Evolutionary conservation across 108 stramenopile species (phyloP).

Genomic region (Hondaea fermentalgiana): DNA sequence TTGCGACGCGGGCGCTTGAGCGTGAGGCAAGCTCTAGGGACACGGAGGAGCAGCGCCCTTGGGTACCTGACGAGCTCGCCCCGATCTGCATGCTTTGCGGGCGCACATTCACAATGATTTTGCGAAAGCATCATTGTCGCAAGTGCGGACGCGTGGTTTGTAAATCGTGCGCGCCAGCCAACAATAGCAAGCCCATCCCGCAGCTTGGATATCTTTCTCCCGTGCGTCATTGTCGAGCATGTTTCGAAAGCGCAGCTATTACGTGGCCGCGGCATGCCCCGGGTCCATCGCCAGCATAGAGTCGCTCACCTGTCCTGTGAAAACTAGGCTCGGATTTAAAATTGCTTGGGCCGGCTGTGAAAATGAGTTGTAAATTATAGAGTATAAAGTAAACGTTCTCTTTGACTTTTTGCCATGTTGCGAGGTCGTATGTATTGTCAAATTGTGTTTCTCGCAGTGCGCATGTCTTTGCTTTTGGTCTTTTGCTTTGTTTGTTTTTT

Average conservation of each 20-base stretch:
- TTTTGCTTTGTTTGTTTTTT: no score
- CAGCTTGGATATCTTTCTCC: not conserved
- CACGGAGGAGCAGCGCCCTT: not conserved
- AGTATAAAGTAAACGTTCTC: no score
- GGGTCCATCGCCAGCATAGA: not conserved
- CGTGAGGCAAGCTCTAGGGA: not conserved
- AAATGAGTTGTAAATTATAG: no score
- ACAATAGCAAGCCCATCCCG: not conserved
- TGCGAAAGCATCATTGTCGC: constrained; percentile 40
- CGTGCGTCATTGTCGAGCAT: not conserved
- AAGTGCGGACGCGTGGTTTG: constrained; percentile 35
- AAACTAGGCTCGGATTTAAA: not conserved
- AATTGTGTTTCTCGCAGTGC: no score
- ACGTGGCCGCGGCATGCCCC: not conserved
- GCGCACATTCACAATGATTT: constrained; percentile 17
- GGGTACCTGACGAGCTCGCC: constrained; percentile 25
- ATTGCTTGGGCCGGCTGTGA: no score
- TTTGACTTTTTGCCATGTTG: no score
- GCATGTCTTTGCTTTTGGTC: no score
- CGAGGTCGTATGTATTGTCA: no score
- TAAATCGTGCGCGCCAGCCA: constrained; percentile 6
- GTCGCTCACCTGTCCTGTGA: not conserved
- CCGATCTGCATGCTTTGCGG: constrained; percentile 20
- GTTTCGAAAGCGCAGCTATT: not conserved
- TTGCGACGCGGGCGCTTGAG: not conserved